Conservation (phyloP, 495 filamentous ascomycete genomes). For the Penicillium manginii region DNA sequence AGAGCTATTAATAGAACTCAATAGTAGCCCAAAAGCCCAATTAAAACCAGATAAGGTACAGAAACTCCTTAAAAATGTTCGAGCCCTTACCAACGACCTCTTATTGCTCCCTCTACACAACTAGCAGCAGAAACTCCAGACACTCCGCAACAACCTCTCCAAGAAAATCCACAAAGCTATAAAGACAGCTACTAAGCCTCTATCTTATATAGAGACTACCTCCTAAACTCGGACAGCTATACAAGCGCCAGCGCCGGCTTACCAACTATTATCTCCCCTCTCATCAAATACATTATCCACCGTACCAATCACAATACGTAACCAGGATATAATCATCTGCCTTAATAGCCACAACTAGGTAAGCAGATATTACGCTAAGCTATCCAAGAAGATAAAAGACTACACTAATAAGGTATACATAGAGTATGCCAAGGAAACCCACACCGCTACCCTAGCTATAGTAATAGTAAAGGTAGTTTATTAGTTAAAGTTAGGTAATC, state of each 20-base stretch:
- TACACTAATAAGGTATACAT: background rate
- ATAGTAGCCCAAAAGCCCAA: background rate
- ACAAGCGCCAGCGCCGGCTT: background rate
- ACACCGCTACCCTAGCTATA: background rate
- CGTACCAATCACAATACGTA: background rate
- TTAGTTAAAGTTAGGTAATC: conserved; percentile 5
- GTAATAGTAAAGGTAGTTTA: background rate
- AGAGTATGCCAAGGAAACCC: no score
- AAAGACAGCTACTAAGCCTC: background rate
- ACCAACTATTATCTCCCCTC: background rate
- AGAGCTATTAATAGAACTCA: background rate
- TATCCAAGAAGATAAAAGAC: background rate
- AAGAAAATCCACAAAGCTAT: background rate
- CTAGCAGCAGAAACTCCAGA: conserved; percentile 4
- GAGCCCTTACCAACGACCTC: background rate
- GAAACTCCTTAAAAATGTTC: background rate
- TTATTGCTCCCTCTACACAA: background rate
- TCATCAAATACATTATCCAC: background rate
- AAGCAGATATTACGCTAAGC: background rate
- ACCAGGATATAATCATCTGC: background rate
- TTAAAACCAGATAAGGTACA: background rate
- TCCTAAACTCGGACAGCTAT: background rate
- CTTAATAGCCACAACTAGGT: background rate
- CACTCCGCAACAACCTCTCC: background rate
- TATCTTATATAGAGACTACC: background rate